Evolutionary conservation across 495 filamentous ascomycete species (phyloP), one percentile per base, ranked within the genome.

Genomic region (Aspergillus ostianus): DNA sequence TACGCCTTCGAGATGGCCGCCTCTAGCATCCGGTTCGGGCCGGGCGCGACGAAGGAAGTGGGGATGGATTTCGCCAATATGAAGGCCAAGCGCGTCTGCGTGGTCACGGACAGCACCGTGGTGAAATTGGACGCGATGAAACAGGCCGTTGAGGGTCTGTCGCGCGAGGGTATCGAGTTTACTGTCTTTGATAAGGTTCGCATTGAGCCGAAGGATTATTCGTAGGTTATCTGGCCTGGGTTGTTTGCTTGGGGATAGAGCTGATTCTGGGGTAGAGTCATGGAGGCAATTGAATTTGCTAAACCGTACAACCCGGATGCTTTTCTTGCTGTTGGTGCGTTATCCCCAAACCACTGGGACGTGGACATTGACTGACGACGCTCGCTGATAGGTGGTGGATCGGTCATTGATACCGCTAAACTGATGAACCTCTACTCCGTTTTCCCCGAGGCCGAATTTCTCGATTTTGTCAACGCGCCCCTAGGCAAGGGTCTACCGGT

Each of bases 1-100:
- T 98, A 98, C 77, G 94, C 94, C 41, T 98, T 98, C 68, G 93
- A 98, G 74, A 96, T 98, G 93, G 94, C 79, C 2, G 90, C 94
- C 5, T 94, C 91, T 0, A 90, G 86, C 47, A 96, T 98, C 68
- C 88, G 95, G 17, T 98, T 97, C 65, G 94, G 94, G 0, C 89
- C 90, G 0, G 94, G 94, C 4, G 87, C 85, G n/a, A 98, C 94
- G 15, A 87, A 89, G 71, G 94, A 98, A 74, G 92, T 98, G n/a
- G 94, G 94, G 60, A 98, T 98, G 94, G 94, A 98, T 73, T 87
- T 98, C 65, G 84, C 84, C 74, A 98, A 98, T 70, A 84, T 98
- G 83, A 87, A 88, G 17, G 84, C 87, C 2, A 90, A 90, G 76
- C 85, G 86, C 30, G 93, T 98, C 41, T 89, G 90, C 67, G 86